Base-by-base conservation (phyloP, 2,329 filamentous ascomycete species). In the Microsporum ferrugineum region DNA sequence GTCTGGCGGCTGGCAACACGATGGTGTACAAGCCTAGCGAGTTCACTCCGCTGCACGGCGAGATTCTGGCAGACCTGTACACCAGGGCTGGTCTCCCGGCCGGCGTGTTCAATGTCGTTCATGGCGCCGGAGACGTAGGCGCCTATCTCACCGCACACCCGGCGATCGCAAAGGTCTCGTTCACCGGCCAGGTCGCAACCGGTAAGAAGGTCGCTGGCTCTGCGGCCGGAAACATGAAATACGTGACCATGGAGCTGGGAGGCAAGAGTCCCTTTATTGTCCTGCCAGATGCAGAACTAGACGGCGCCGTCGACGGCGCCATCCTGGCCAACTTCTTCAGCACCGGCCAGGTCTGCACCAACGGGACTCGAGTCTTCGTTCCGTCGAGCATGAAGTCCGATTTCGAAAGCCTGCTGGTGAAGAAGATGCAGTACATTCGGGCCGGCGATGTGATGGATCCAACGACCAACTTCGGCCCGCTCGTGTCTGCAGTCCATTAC, bases 241-340 rank as follows among this genome's bases (percentile, higher is more conserved):
- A 91, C 70, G 86, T 94, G 57, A 95, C 91, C 23, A 91, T 95
- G 88, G 91, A 96, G 75, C 81, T 95, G 0, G 91, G 91, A 60
- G 91, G 91, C 57, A 95, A 95, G 77, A 90, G 86, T 63, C 88
- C 90, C 0, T 79, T 90, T 47, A 78, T 96, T 58, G 80, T 96
- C 55, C 83, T 95, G 0, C 88, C 88, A 0, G 90, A 95, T 69
- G 88, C 88, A 14, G 84, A 89, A 58, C 73, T 92, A 23, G 85
- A 89, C 53, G 83, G 84, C 68, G 91, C 91, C n/a, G 91, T 89
- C 38, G 87, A 95, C 69, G 88, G 89, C 34, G 90, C 89, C 65
- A 91, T 95, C 87, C 89, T 95, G 80, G 91, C 90, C 68, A 95
- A 95, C 74, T 95, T 95, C 77, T 95, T 88, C 79, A 91, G 87